phyloP scores from a whole-genome alignment of 306 rosid genomes.

The Citrullus mucosospermus region DNA sequence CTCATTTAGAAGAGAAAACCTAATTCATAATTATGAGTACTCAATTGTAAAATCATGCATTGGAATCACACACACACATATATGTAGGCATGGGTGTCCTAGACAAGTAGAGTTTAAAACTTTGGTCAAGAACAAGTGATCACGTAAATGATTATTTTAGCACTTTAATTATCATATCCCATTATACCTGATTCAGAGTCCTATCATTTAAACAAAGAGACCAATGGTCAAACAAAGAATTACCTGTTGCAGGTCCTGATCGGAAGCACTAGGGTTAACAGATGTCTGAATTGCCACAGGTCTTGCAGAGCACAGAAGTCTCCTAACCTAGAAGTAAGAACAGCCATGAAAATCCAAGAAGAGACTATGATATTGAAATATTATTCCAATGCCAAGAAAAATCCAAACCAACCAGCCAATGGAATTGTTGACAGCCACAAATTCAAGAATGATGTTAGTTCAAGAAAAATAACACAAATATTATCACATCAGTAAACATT shows the following conservation, averaged over 20 bases:
- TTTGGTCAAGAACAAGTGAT: not conserved
- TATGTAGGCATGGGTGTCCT: no score
- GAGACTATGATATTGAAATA: not conserved
- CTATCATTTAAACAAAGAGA: not conserved
- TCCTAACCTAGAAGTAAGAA: constrained; percentile 56
- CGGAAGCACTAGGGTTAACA: constrained; percentile 75
- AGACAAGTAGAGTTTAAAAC: not conserved
- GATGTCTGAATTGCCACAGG: constrained; percentile 95
- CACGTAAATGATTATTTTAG: not conserved
- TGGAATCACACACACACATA: not conserved
- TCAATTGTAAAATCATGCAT: not conserved
- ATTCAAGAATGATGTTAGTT: not conserved
- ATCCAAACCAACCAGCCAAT: not conserved
- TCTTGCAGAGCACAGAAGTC: constrained; percentile 88
- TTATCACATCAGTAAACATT: not conserved
- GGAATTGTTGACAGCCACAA: not conserved
- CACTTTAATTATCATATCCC: not conserved
- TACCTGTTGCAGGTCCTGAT: constrained; percentile 98
- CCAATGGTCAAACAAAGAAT: constrained; percentile 3
- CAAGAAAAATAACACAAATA: not conserved
- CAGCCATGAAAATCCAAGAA: constrained; percentile 4
- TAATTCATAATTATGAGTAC: not conserved
- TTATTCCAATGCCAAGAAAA: not conserved
- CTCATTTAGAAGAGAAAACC: not conserved
- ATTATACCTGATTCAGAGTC: not conserved